phyloP scores from a whole-genome alignment of 2,329 filamentous ascomycete genomes.

The Trichoderma harzianum region DNA sequence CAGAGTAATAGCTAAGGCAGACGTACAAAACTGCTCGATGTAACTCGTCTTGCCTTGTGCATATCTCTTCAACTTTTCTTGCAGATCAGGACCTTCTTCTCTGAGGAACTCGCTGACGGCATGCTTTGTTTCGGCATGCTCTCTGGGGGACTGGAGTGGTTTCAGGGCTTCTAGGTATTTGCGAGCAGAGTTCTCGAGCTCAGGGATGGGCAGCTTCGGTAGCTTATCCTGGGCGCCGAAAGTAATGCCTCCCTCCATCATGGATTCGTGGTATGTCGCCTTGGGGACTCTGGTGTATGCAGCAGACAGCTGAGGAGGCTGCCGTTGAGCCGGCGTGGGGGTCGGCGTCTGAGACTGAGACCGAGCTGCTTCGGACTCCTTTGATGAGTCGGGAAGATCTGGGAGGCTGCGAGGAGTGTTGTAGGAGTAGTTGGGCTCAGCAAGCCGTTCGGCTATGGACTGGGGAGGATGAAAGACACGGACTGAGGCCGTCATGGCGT shows the following conservation, averaged over 20 bases:
- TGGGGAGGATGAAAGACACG: slow-evolving; percentile 57
- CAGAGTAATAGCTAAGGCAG: not conserved
- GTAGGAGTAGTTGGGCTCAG: slow-evolving; percentile 37
- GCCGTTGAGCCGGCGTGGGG: slow-evolving; percentile 3
- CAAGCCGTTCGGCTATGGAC: slow-evolving; percentile 68
- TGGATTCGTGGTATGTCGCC: slow-evolving; percentile 50
- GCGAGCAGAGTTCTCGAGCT: slow-evolving; percentile 72
- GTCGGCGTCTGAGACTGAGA: not conserved
- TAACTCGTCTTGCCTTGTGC: slow-evolving; percentile 89
- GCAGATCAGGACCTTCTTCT: slow-evolving; percentile 75
- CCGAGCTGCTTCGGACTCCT: not conserved
- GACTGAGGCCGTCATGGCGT: slow-evolving; percentile 38
- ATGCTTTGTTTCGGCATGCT: slow-evolving; percentile 76
- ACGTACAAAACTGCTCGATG: slow-evolving; percentile 96
- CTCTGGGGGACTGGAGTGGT: slow-evolving; percentile 75
- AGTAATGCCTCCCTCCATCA: slow-evolving; percentile 70
- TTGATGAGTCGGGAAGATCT: slow-evolving; percentile 20
- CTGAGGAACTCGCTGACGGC: slow-evolving; percentile 81
- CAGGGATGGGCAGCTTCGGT: slow-evolving; percentile 88
- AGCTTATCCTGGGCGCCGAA: slow-evolving; percentile 86
- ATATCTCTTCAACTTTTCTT: slow-evolving; percentile 87
- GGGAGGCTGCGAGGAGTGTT: slow-evolving; percentile 41
- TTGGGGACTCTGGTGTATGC: slow-evolving; percentile 48
- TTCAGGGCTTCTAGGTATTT: slow-evolving; percentile 77
- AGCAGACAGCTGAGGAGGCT: slow-evolving; percentile 26